Evolutionary conservation across 1,139 yeast genomes (phyloP).

Genomic region (Saccharomycopsis hybrid): DNA sequence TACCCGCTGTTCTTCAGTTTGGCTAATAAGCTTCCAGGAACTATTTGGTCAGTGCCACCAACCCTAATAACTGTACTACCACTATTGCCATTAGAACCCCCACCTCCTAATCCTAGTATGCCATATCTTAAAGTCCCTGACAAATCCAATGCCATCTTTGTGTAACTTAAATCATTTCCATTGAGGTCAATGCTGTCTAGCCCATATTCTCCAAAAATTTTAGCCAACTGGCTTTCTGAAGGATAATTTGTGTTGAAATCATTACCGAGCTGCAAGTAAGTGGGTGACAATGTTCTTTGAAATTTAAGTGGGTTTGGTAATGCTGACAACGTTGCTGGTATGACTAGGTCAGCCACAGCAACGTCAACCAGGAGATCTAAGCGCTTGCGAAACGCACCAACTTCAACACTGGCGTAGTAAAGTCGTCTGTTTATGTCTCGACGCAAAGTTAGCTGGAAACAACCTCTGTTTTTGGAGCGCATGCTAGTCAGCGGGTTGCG

Average conservation of each 20-base stretch:
- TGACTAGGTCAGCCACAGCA: neutral
- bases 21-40: neutral
- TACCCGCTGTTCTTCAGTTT: neutral
- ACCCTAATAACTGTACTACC: too few relatives aligned
- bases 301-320: neutral
- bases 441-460: neutral
- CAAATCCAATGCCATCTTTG: neutral
- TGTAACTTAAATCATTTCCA: neutral
- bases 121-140: constrained; percentile 1
- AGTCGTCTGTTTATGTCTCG: neutral
- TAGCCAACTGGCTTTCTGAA: neutral
- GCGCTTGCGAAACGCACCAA: constrained; percentile 1
- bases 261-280: neutral
- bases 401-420: neutral
- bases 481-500: neutral
- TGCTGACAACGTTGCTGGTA: constrained; percentile 2
- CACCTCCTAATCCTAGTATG: constrained; percentile 1
- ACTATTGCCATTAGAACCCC: neutral
- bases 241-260: neutral
- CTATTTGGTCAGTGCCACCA: too few relatives aligned
- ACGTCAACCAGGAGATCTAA: neutral
- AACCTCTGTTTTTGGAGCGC: constrained; percentile 5
- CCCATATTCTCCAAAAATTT: constrained; percentile 3
- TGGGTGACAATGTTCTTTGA: constrained; percentile 1
- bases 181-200: neutral